A percentile compares a stretch with the other conserved stretches of the same genome.
These are phyloP conservation scores for Yarrowia alimentaria DNA, from an alignment of 805 yeast genomes.

Conservation along the genomic window DNA sequence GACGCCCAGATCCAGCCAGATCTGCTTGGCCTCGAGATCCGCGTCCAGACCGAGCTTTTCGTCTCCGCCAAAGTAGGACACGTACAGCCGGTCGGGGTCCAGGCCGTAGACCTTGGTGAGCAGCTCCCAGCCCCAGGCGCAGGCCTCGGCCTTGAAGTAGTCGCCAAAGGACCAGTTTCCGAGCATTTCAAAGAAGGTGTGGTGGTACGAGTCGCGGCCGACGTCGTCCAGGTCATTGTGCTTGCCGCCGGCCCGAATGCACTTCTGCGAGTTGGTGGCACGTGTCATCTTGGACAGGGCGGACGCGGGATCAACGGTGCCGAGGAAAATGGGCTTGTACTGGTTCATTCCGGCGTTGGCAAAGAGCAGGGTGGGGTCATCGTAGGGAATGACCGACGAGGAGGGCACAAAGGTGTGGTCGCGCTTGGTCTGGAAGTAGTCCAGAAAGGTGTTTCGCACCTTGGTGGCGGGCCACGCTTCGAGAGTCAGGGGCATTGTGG, in stretches of 20 bases:
- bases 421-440: slow-evolving; percentile 62
- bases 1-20: slow-evolving; percentile 87
- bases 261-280: slow-evolving; percentile 94
- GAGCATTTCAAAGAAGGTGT: slow-evolving; percentile 97
- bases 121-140: slow-evolving; percentile 84
- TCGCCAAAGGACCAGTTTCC: slow-evolving; percentile 99
- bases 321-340: slow-evolving; percentile 94
- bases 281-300: slow-evolving; percentile 80
- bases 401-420: slow-evolving; percentile 84
- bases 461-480: slow-evolving; percentile 38
- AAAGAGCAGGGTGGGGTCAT: slow-evolving; percentile 93
- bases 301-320: slow-evolving; percentile 93
- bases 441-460: slow-evolving; percentile 82
- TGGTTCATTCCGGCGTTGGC: slow-evolving; percentile 99
- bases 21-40: slow-evolving; percentile 86
- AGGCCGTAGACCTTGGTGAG: slow-evolving; percentile 83
- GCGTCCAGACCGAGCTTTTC: slow-evolving; percentile 77
- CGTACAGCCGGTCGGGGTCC: slow-evolving; percentile 77
- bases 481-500: slow-evolving; percentile 22
- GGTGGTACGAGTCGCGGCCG: slow-evolving; percentile 96
- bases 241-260: slow-evolving; percentile 99
- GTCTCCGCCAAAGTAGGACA: slow-evolving; percentile 96
- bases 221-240: slow-evolving; percentile 96
- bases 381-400: slow-evolving; percentile 94
- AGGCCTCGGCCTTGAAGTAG: slow-evolving; percentile 94